Evolutionary conservation across 331 rosid genomes (phyloP).

Genomic region (Telfairia occidentalis): DNA sequence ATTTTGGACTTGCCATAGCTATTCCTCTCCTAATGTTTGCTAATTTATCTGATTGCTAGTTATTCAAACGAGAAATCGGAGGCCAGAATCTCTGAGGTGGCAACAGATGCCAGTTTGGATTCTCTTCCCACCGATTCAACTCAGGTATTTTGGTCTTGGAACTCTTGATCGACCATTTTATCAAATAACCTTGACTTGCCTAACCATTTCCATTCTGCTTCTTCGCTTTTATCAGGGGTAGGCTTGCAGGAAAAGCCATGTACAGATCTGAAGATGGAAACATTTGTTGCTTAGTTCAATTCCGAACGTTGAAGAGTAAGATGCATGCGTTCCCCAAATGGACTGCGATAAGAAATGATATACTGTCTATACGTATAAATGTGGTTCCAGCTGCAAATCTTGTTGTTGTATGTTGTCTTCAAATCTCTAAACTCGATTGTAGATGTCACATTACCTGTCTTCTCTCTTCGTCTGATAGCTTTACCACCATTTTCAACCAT

Average conservation of each 20-base stretch:
- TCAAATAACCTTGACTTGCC: background rate
- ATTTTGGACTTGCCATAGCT: background rate
- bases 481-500: too few relatives aligned
- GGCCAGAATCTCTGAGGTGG: conserved; percentile 50
- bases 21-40: conserved; percentile 18
- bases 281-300: background rate
- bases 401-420: background rate
- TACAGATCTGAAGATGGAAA: background rate
- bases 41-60: conserved; percentile 28
- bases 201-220: background rate
- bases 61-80: conserved; percentile 88
- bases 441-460: background rate
- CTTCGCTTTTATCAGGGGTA: background rate
- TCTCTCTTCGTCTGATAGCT: background rate
- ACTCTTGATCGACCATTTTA: background rate
- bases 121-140: conserved; percentile 20
- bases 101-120: conserved; percentile 34
- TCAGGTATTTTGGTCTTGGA: conserved; percentile 33
- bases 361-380: background rate
- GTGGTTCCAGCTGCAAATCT: background rate
- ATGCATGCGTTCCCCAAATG: background rate
- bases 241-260: background rate
- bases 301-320: background rate
- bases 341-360: background rate
- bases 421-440: background rate